Evolutionary conservation across 768 basidiomycete species (phyloP), one percentile per base, ranked within the genome.

Genomic region (Rossbeevera mucosa): DNA sequence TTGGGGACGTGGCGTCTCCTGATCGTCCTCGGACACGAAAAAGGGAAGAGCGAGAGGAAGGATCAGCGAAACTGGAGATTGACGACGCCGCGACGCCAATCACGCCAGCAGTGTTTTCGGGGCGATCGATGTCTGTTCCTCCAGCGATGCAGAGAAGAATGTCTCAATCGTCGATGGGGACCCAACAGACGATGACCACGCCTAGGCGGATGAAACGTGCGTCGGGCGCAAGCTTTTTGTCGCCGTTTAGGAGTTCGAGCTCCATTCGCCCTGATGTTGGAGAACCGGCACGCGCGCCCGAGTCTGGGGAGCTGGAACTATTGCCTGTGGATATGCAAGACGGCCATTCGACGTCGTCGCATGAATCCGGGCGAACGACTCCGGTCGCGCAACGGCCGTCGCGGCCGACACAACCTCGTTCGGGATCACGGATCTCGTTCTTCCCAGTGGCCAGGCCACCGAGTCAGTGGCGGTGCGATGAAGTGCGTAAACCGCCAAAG

Each of bases 1-100:
- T 80, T n/a, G 83, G 85, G 21, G 85, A 89, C 67, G 72, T 76
- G 25, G 57, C 70, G 43, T 57, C 60, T 20, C 63, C 66, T 7
- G 30, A 69, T 57, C 29, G 68, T 60, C 58, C 61, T 41, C 61
- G 59, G 44, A 50, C 56, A 31, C 62, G 59, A 51, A 58, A 40
- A 55, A 62, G 41, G 58, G 62, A 65, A 48, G 64, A 64, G 25
- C 64, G 57, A 53, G 50, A 53, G 18, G 67, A 68, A 53, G 54
- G 57, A 9, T 56, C 61, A 22, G 53, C 59, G 50, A 66, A 68
- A 56, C 42, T 62, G 20, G 61, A 45, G 41, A 59, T 59, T 13
- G 56, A 65, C 24, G 59, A 54, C 38, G 28, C 51, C 7, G 22
- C 43, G 2, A 5, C 13, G n/a, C 25, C 48, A 20, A 29, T 4